Conservation (phyloP, 352 stramenopile genomes). For the Pythium folliculosum region DNA sequence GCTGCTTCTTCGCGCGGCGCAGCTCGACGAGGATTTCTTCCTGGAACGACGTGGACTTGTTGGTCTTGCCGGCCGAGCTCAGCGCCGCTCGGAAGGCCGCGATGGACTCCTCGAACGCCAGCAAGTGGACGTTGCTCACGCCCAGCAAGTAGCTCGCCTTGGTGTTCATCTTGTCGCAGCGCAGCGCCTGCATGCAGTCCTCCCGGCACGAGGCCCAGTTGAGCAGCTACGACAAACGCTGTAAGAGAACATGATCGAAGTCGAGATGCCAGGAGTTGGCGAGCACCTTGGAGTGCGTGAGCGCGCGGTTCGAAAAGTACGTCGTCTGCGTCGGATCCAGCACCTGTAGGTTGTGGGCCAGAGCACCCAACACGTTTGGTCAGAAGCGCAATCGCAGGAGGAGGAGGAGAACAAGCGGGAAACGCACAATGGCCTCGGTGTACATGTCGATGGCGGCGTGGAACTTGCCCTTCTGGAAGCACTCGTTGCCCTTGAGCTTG, state of each 20-base stretch:
- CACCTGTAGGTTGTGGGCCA: slow-evolving; percentile 42
- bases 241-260: slow-evolving; percentile 2
- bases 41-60: slow-evolving; percentile 56
- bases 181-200: slow-evolving; percentile 62
- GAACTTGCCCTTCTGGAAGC: slow-evolving; percentile 83
- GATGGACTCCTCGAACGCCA: slow-evolving; percentile 53
- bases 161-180: slow-evolving; percentile 61
- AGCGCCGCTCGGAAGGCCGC: slow-evolving; percentile 53
- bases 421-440: slow-evolving; percentile 78
- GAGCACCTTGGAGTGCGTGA: slow-evolving; percentile 67
- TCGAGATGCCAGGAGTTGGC: background rate
- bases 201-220: slow-evolving; percentile 61
- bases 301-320: slow-evolving; percentile 82
- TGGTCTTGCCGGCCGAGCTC: slow-evolving; percentile 52
- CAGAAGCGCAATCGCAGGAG: no score
- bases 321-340: slow-evolving; percentile 57
- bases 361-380: no score
- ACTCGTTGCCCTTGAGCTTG: slow-evolving; percentile 80
- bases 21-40: slow-evolving; percentile 64
- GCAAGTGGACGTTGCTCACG: slow-evolving; percentile 53
- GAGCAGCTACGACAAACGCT: slow-evolving; percentile 39
- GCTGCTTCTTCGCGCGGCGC: slow-evolving; percentile 59
- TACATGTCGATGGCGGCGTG: slow-evolving; percentile 84
- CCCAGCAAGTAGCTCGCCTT: slow-evolving; percentile 81
- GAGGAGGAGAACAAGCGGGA: slow-evolving; percentile 1